Evolutionary conservation across 108 stramenopile species (phyloP), one percentile per base, ranked within the genome.

Genomic region (Bacterosira constricta): DNA sequence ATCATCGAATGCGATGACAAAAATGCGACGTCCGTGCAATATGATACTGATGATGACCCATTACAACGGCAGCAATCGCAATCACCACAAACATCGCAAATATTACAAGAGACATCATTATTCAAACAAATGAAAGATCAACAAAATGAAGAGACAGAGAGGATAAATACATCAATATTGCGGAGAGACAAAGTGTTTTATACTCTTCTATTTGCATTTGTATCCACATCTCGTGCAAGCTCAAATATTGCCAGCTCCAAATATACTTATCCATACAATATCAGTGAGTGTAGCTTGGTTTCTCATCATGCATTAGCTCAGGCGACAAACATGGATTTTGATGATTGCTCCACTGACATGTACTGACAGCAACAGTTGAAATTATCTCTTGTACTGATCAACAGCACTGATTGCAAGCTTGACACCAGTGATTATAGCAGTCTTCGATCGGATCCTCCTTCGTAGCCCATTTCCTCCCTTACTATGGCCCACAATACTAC

Each of bases 201-300:
- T n/a, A 61, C 42, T 25, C 45, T 71, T 17, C 3, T 52, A 23
- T 55, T 71, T 29, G 69, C 45, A 36, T 46, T 71, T 17, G 53
- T 71, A 36, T 49, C 69, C 7, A 71, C 69, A 2, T 25, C 32
- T 36, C 69, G 69, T 4, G 57, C 69, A 1, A 34, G 45, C 29
- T 17, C 41, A n/a, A 71, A 71, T 45, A 47, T 71, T 47, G 69
- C 69, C 6, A 55, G 52, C 4, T 56, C 69, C 41, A 49, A 46
- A 15, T 71, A 34, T 49, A 71, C 69, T 0, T 46, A 61, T 23
- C 59, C 69, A 20, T 60, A 71, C 59, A 61, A 71, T 21, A 71
- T 71, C 58, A 60, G 66, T 68, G 66, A 68, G 66, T 68, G 11
- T 23, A n/a, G 60, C 9, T 42, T 12, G 38, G n/a, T n/a, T n/a